These are phyloP conservation scores for Cryomyces antarcticus DNA, from an alignment of 495 filamentous ascomycete genomes.

Conservation along the genomic window DNA sequence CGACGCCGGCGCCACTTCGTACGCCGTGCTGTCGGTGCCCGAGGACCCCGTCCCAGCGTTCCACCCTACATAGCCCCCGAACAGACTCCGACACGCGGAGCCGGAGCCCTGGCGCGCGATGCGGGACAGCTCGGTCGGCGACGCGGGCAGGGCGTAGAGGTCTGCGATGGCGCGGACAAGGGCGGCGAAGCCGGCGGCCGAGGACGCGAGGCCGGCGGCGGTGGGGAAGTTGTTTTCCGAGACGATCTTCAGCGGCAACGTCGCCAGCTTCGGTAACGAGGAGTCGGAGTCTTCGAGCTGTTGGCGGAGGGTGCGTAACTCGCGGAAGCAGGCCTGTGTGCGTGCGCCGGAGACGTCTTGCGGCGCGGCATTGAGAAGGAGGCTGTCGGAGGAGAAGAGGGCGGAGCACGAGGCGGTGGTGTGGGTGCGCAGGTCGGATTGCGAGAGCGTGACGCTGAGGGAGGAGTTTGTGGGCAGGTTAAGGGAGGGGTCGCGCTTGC, in stretches of 20 bases:
- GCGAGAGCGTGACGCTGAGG: conserved; percentile 85
- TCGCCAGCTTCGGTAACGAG: conserved; percentile 56
- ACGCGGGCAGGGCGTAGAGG: conserved; percentile 64
- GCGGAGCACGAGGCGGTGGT: conserved; percentile 86
- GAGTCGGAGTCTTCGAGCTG: conserved; percentile 49
- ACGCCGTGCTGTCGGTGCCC: conserved; percentile 66
- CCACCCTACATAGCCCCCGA: conserved; percentile 95
- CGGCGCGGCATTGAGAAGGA: conserved; percentile 62
- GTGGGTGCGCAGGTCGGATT: conserved; percentile 80
- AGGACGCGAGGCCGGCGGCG: conserved; percentile 83
- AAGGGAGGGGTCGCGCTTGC: conserved; percentile 76
- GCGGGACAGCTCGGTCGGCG: conserved; percentile 57
- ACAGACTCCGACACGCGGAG: conserved; percentile 75
- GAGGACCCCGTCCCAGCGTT: conserved; percentile 48
- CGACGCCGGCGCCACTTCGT: conserved; percentile 60
- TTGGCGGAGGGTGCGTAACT: conserved; percentile 56
- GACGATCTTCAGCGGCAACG: conserved; percentile 57
- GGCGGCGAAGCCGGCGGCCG: conserved; percentile 86
- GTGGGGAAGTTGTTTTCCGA: conserved; percentile 98
- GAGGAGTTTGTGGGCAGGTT: conserved; percentile 97
- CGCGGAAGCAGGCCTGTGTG: conserved; percentile 75
- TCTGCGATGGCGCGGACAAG: conserved; percentile 83
- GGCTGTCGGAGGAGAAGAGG: conserved; percentile 51
- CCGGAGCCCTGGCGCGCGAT: conserved; percentile 94
- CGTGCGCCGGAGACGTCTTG: conserved; percentile 75